Evolutionary conservation across 176 grass and related monocot genomes (phyloP).

Genomic region (Thalia dealbata): DNA sequence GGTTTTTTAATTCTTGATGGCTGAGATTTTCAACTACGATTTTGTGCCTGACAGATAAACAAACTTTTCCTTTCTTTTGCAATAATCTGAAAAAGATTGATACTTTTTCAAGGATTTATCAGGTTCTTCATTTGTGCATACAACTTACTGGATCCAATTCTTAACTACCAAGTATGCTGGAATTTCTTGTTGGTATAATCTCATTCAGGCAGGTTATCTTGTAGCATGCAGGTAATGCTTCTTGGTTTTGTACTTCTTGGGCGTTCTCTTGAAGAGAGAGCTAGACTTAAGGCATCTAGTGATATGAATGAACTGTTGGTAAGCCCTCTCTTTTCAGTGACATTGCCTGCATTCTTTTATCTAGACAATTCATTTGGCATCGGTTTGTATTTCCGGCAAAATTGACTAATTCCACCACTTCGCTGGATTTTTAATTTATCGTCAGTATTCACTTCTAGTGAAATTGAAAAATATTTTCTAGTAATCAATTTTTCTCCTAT

Average conservation of each 20-base stretch:
- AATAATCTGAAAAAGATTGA: not conserved
- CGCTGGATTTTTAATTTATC: not conserved
- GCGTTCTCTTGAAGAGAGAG: slow-evolving; percentile 95
- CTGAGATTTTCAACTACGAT: not conserved
- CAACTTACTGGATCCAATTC: not conserved
- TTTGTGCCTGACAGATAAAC: too few relatives aligned
- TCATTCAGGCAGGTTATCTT: slow-evolving; percentile 56
- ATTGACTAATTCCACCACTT: not conserved
- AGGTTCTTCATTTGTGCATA: not conserved
- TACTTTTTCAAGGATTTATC: not conserved
- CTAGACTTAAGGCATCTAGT: slow-evolving; percentile 86
- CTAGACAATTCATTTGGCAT: slow-evolving; percentile 1
- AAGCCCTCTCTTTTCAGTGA: slow-evolving; percentile 28
- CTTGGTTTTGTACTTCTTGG: slow-evolving; percentile 99
- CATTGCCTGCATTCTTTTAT: not conserved
- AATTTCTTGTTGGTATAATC: not conserved
- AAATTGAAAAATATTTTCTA: not conserved
- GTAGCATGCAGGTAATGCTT: slow-evolving; percentile 99
- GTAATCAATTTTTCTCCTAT: not conserved
- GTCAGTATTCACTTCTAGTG: not conserved
- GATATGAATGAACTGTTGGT: slow-evolving; percentile 97
- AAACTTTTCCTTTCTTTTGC: too few relatives aligned
- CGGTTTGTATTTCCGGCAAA: not conserved
- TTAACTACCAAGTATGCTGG: not conserved
- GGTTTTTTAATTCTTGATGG: not conserved